phyloP scores from a whole-genome alignment of 2,329 filamentous ascomycete genomes.

The Simplicillium aogashimaense region DNA sequence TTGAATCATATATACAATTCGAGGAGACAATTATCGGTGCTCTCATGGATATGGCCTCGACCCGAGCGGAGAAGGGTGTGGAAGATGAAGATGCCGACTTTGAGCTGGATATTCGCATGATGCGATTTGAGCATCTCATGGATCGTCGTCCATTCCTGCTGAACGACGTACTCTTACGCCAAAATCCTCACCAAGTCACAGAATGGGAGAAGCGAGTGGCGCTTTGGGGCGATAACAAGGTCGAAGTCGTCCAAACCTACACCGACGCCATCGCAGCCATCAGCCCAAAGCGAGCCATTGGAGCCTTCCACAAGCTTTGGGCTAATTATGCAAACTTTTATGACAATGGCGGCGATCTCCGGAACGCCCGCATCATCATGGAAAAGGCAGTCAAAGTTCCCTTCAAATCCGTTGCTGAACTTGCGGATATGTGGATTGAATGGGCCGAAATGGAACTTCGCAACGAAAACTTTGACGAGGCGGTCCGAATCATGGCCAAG shows the following conservation, averaged over 20 bases:
- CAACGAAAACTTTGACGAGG: slow-evolving; percentile 90
- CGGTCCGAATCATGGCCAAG: slow-evolving; percentile 92
- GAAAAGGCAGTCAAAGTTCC: slow-evolving; percentile 97
- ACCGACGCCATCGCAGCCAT: slow-evolving; percentile 89
- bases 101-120: slow-evolving; percentile 92
- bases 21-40: slow-evolving; percentile 91
- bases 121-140: slow-evolving; percentile 97
- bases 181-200: slow-evolving; percentile 91
- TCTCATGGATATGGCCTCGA: slow-evolving; percentile 79
- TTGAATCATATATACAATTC: slow-evolving; percentile 93
- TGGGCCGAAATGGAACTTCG: slow-evolving; percentile 98
- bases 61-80: slow-evolving; percentile 67
- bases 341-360: slow-evolving; percentile 74
- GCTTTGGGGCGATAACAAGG: slow-evolving; percentile 88
- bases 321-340: slow-evolving; percentile 96
- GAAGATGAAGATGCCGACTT: slow-evolving; percentile 80
- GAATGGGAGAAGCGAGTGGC: slow-evolving; percentile 98
- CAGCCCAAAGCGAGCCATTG: slow-evolving; percentile 86
- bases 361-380: slow-evolving; percentile 83
- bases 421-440: slow-evolving; percentile 97
- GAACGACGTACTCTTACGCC: slow-evolving; percentile 88
- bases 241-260: slow-evolving; percentile 88
- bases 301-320: slow-evolving; percentile 92
- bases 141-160: slow-evolving; percentile 90
- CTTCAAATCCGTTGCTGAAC: slow-evolving; percentile 92